Base-by-base conservation (phyloP, 2,329 filamentous ascomycete genomes). In the Blumeria graminis region DNA sequence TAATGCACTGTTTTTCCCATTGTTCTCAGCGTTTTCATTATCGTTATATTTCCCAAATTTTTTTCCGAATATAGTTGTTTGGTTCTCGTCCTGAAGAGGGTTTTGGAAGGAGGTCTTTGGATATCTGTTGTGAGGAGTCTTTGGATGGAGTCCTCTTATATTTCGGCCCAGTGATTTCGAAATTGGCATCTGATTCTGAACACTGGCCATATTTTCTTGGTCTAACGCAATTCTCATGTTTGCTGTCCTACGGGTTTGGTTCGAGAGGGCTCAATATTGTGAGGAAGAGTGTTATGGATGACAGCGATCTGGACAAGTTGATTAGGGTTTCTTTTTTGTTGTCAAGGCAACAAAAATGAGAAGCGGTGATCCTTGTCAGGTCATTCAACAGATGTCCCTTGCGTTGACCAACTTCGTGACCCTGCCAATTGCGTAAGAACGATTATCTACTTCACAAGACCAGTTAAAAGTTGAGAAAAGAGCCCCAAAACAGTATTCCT, bases 181-280 rank as follows among this genome's bases (percentile, higher is more conserved):
- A 13, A 80, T 77, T 28, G 81, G 80, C 54, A 74, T 77, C 66
- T 88, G 86, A 28, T 28, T 28, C 67, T 84, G 84, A 61, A 75
- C 77, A 67, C 86, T 81, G 64, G 86, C 77, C 68, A 86, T 71
- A 69, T 95, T 95, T 70, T 95, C 89, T 71, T 94, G 87, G 69
- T 94, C 85, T 63, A 81, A 78, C 34, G 82, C 75, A 59, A 85
- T 84, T 66, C 87, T 74, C 86, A 89, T 94, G 22, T 28, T 28
- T 28, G 22, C 22, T 28, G 22, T 28, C 22, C 4, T 28, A 28
- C 22, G 4, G 11, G 16, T 3, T 2, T 18, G 45, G 3, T 13
- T 1, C 22, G 22, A 28, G 22, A 28, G 4, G 4, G 22, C 22
- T 2, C 1, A 28, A 2, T 28, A 28, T 28, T 1, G 4, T 28